A percentile compares a stretch with the other conserved stretches of the same genome.
Conservation (phyloP, 78 protist species). For the Acrasis kona region DNA sequence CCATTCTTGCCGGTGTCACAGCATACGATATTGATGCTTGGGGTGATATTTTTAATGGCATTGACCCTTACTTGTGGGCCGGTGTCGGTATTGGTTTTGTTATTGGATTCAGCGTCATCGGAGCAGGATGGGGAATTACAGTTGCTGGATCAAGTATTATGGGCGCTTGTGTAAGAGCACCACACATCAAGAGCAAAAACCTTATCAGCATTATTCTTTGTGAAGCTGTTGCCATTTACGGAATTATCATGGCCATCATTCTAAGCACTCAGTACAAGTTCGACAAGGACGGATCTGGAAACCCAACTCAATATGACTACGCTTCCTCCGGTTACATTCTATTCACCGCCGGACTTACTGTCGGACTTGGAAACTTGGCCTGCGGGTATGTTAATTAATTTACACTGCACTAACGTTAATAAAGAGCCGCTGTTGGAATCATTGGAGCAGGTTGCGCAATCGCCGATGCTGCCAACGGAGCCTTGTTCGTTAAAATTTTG, state of each 20-base stretch:
- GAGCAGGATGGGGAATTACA: slow-evolving; percentile 98
- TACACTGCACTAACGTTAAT: neutral
- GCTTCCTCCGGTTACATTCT: slow-evolving; percentile 14
- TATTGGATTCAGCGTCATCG: slow-evolving; percentile 89
- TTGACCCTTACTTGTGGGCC: slow-evolving; percentile 69
- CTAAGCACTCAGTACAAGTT: slow-evolving; percentile 21
- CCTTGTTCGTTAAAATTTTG: slow-evolving; percentile 89
- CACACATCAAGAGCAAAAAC: slow-evolving; percentile 86
- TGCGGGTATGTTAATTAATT: slow-evolving; percentile 47
- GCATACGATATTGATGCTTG: neutral
- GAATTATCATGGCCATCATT: slow-evolving; percentile 95
- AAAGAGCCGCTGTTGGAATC: slow-evolving; percentile 36
- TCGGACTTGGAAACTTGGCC: slow-evolving; percentile 74
- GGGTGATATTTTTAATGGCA: neutral
- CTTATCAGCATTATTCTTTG: slow-evolving; percentile 91
- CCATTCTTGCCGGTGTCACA: neutral
- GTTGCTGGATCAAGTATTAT: slow-evolving; percentile 76
- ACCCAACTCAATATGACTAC: neutral
- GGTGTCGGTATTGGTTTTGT: slow-evolving; percentile 75
- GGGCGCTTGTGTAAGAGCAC: slow-evolving; percentile 91
- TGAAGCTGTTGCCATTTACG: slow-evolving; percentile 98
- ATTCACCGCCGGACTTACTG: slow-evolving; percentile 79
- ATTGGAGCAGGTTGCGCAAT: slow-evolving; percentile 77
- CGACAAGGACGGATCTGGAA: neutral
- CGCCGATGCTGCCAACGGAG: slow-evolving; percentile 89